A percentile compares a stretch with the other conserved stretches of the same genome.
phyloP scores from a whole-genome alignment of 768 basidiomycete species.

The Pisolithus microcarpus region DNA sequence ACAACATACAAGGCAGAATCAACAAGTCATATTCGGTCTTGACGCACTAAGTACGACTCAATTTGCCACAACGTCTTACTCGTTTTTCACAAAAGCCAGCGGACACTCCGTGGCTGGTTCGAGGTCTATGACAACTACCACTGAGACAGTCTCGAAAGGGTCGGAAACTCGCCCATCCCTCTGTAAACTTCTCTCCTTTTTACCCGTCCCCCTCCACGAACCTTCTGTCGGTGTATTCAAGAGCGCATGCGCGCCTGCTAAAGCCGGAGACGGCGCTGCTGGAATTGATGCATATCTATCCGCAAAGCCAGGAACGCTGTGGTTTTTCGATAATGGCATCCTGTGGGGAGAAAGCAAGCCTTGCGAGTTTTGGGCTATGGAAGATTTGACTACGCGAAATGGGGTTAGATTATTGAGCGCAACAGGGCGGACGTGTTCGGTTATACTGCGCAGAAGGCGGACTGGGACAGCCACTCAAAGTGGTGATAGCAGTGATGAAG shows the following conservation, averaged over 20 bases:
- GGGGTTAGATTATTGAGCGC: constrained; percentile 52
- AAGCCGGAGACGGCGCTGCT: constrained; percentile 39
- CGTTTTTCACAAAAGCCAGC: neutral
- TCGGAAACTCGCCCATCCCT: constrained; percentile 44
- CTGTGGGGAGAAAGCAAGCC: constrained; percentile 73
- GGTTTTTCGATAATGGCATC: constrained; percentile 63
- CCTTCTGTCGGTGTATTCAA: constrained; percentile 49
- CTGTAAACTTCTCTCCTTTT: constrained; percentile 44
- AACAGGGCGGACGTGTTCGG: constrained; percentile 60
- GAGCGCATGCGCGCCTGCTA: constrained; percentile 38
- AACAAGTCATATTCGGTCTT: constrained; percentile 64
- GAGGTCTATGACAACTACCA: constrained; percentile 19
- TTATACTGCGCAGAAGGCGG: constrained; percentile 42
- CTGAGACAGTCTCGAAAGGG: constrained; percentile 39
- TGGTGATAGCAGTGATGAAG: constrained; percentile 21
- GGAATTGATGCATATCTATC: constrained; percentile 64
- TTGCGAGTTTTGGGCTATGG: constrained; percentile 67
- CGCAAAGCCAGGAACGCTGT: constrained; percentile 65
- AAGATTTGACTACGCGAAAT: constrained; percentile 47
- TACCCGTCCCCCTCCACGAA: constrained; percentile 38
- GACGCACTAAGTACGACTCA: constrained; percentile 48
- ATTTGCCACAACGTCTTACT: constrained; percentile 37
- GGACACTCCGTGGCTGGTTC: constrained; percentile 17
- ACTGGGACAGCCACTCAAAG: neutral
- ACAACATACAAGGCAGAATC: constrained; percentile 9